Conservation (phyloP, 345 rosid species). For the Eucalyptus marginata region DNA sequence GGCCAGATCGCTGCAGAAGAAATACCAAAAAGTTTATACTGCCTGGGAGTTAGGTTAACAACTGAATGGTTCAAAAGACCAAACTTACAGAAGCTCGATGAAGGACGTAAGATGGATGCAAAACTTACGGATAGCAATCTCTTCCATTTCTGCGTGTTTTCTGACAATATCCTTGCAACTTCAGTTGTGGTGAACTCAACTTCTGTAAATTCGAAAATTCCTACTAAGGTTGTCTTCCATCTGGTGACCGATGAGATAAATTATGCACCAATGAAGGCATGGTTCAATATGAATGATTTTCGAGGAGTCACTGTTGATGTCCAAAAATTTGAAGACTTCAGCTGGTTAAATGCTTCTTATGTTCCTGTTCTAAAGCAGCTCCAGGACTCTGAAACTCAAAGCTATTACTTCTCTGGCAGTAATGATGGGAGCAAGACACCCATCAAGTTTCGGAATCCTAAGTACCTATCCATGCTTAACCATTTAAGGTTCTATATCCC, state of each 20-base stretch:
- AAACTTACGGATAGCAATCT: constrained; percentile 49
- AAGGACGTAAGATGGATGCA: constrained; percentile 16
- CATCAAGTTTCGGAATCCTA: constrained; percentile 86
- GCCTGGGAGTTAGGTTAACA: constrained; percentile 75
- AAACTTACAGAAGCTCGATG: constrained; percentile 22
- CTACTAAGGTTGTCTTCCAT: constrained; percentile 62
- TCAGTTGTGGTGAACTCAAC: constrained; percentile 93
- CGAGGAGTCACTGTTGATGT: constrained; percentile 74
- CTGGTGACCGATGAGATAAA: constrained; percentile 84
- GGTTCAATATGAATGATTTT: constrained; percentile 63
- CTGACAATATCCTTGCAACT: constrained; percentile 86
- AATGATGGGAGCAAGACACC: constrained; percentile 61
- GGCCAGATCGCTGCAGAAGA: constrained; percentile 98
- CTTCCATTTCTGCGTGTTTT: constrained; percentile 76
- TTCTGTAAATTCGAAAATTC: constrained; percentile 51
- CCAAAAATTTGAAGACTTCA: constrained; percentile 81
- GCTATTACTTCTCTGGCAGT: constrained; percentile 82
- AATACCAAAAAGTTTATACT: constrained; percentile 86
- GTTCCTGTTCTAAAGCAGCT: constrained; percentile 95
- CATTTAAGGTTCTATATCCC: constrained; percentile 89
- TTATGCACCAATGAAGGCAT: constrained; percentile 78
- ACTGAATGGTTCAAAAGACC: constrained; percentile 64
- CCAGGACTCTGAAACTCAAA: constrained; percentile 85
- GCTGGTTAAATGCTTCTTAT: constrained; percentile 87
- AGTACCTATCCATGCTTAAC: constrained; percentile 86